phyloP scores from a whole-genome alignment of 495 filamentous ascomycete species.

The Haplographium delicatum region DNA sequence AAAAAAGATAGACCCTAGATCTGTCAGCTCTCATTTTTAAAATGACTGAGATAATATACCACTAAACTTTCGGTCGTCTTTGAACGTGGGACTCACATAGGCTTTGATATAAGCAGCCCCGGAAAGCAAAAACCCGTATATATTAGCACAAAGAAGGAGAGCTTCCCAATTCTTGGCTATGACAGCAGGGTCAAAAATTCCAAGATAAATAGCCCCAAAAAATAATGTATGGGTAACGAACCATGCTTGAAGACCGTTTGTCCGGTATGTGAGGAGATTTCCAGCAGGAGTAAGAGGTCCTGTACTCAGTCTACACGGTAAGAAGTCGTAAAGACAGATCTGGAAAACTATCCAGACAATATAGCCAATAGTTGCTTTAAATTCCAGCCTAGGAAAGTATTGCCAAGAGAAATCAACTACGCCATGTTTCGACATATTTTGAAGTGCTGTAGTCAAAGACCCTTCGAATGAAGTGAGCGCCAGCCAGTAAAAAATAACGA shows the following conservation, averaged over 20 bases:
- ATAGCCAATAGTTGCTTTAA: constrained; percentile 8
- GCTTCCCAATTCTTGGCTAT: constrained; percentile 40
- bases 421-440: constrained; percentile 1
- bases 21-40: background rate
- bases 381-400: constrained; percentile 3
- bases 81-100: constrained; percentile 34
- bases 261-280: constrained; percentile 18
- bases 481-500: constrained; percentile 20
- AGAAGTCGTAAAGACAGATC: constrained; percentile 11
- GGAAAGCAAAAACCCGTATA: constrained; percentile 35
- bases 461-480: constrained; percentile 15
- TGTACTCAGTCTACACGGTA: constrained; percentile 14
- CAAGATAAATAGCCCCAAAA: constrained; percentile 16
- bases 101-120: constrained; percentile 36
- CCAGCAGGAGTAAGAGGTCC: constrained; percentile 23
- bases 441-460: constrained; percentile 1
- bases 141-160: constrained; percentile 35
- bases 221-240: constrained; percentile 32
- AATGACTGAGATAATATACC: constrained; percentile 22
- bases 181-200: constrained; percentile 35
- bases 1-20: constrained; percentile 35
- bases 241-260: constrained; percentile 40
- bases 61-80: constrained; percentile 39
- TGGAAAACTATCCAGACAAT: constrained; percentile 16
- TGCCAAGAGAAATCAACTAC: constrained; percentile 7